Conservation (phyloP, 2,329 filamentous ascomycete species). For the Calonectria pauciramosa region DNA sequence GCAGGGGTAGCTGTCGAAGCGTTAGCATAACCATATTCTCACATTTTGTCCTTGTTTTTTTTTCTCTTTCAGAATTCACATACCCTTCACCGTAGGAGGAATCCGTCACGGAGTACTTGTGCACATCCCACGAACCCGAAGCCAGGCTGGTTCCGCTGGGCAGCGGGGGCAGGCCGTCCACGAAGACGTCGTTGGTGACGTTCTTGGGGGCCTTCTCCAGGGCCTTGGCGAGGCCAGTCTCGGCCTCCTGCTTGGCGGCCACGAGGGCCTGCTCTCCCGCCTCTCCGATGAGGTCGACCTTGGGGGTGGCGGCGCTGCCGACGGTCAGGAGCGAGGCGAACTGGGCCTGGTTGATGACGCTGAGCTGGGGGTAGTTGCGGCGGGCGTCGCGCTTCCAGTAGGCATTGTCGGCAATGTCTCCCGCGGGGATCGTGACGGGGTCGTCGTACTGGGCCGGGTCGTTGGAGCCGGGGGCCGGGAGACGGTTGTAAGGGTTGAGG, state of each 20-base stretch:
- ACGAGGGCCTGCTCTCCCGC: slow-evolving; percentile 75
- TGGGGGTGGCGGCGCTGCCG: slow-evolving; percentile 84
- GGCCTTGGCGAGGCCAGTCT: slow-evolving; percentile 79
- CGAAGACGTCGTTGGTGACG: slow-evolving; percentile 74
- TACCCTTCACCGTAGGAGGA: slow-evolving; percentile 79
- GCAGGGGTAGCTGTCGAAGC: slow-evolving; percentile 70
- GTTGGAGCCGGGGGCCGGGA: slow-evolving; percentile 73
- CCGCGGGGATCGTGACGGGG: slow-evolving; percentile 70
- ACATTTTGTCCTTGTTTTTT: background rate
- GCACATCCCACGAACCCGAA: slow-evolving; percentile 71
- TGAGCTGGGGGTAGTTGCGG: slow-evolving; percentile 84
- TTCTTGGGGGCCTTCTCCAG: slow-evolving; percentile 73
- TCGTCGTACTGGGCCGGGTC: slow-evolving; percentile 54
- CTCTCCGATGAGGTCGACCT: slow-evolving; percentile 83
- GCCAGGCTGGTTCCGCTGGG: slow-evolving; percentile 77
- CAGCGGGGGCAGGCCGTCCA: slow-evolving; percentile 87
- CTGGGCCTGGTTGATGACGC: slow-evolving; percentile 86
- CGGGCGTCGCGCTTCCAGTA: slow-evolving; percentile 92
- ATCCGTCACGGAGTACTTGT: slow-evolving; percentile 76
- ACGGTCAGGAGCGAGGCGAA: slow-evolving; percentile 87
- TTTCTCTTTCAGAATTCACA: slow-evolving; percentile 56
- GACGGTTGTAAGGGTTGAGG: slow-evolving; percentile 92
- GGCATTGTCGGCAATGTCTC: slow-evolving; percentile 59
- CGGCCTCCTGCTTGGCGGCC: slow-evolving; percentile 80
- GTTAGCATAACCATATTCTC: slow-evolving; percentile 33